Percentiles rank a stretch among this genome's conserved stretches.
These are phyloP conservation scores for Iris macrosiphon DNA, from an alignment of 106 monocot species.

Conservation along the genomic window DNA sequence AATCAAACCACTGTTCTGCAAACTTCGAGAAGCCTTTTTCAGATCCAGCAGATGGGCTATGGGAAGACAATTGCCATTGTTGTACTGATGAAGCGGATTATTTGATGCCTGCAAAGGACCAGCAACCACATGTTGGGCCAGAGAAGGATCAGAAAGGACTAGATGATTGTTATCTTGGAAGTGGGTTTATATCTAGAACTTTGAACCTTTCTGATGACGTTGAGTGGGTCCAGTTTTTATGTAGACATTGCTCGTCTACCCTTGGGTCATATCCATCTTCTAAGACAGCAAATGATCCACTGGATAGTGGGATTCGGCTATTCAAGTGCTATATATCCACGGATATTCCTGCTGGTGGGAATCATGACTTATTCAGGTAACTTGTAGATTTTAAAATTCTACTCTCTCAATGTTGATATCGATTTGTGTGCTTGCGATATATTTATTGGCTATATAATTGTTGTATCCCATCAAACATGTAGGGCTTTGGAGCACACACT, in stretches of 20 bases:
- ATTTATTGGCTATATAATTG: neutral
- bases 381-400: neutral
- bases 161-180: slow-evolving; percentile 49
- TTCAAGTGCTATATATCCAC: slow-evolving; percentile 84
- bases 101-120: neutral
- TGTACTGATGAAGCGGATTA: slow-evolving; percentile 3
- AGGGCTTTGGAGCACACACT: neutral
- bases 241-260: slow-evolving; percentile 55
- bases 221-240: slow-evolving; percentile 57
- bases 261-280: slow-evolving; percentile 66
- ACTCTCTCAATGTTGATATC: neutral
- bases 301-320: slow-evolving; percentile 70
- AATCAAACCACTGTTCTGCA: neutral
- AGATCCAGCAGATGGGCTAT: slow-evolving; percentile 8
- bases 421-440: neutral
- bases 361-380: slow-evolving; percentile 70
- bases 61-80: slow-evolving; percentile 5
- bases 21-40: slow-evolving; percentile 3
- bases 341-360: slow-evolving; percentile 23
- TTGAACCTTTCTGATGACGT: slow-evolving; percentile 43
- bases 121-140: neutral
- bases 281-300: slow-evolving; percentile 15
- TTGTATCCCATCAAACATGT: too few relatives aligned
- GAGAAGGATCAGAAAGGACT: slow-evolving; percentile 9
- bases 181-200: slow-evolving; percentile 53